Percentiles rank a stretch among this genome's conserved stretches.
These are phyloP conservation scores for Boletales sp. DNA, from an alignment of 768 basidiomycete species.

Conservation along the genomic window DNA sequence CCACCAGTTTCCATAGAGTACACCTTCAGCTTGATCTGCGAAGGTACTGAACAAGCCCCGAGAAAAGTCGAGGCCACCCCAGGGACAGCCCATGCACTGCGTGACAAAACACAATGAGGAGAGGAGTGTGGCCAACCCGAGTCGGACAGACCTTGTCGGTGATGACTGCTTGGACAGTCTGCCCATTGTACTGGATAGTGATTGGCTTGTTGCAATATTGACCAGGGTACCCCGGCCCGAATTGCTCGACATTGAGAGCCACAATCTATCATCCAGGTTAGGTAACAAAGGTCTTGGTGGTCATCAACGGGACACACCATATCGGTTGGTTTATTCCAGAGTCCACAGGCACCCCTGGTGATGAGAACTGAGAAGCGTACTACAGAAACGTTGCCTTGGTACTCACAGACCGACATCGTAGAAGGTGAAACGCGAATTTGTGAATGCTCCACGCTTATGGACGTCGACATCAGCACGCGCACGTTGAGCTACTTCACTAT, in stretches of 20 bases:
- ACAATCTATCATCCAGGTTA: constrained; percentile 17
- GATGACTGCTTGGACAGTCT: constrained; percentile 50
- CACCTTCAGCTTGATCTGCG: constrained; percentile 43
- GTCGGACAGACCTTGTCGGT: constrained; percentile 51
- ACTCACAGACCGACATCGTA: constrained; percentile 52
- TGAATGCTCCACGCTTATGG: constrained; percentile 32
- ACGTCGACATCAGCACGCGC: constrained; percentile 34
- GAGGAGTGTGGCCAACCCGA: not conserved
- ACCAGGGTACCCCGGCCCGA: constrained; percentile 56
- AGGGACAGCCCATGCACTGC: constrained; percentile 65
- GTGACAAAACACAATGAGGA: not conserved
- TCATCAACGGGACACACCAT: constrained; percentile 2
- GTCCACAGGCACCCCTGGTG: constrained; percentile 54
- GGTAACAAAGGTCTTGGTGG: not conserved
- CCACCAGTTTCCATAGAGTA: constrained; percentile 59
- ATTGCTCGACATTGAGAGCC: constrained; percentile 39
- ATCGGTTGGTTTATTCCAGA: constrained; percentile 33
- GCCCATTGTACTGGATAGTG: constrained; percentile 54
- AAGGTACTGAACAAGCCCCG: constrained; percentile 63
- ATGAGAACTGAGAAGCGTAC: constrained; percentile 1
- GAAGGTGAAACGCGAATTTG: constrained; percentile 44
- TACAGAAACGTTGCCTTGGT: not conserved
- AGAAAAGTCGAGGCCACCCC: constrained; percentile 65
- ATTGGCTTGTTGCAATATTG: constrained; percentile 63
- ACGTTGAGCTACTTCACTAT: constrained; percentile 47